Evolutionary conservation across 1,284 basidiomycete genomes (phyloP), one percentile per base, ranked within the genome.

Genomic region (Pseudozyma sp.): DNA sequence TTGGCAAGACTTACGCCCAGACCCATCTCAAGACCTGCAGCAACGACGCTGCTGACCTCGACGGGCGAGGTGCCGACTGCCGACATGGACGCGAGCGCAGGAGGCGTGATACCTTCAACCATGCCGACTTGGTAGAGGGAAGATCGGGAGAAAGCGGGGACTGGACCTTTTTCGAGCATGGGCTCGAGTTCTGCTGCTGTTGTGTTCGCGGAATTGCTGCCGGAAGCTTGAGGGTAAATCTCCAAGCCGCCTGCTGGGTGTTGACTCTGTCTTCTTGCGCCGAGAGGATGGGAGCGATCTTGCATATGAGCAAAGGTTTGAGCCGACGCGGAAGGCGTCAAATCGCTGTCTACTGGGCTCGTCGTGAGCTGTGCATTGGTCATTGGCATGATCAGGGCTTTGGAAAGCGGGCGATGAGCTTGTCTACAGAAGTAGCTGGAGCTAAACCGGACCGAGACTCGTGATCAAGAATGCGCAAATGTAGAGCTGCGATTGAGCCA

Each of bases 1-100:
- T 77, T 51, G 35, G 76, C 70, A 16, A 80, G 71, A 49, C 60
- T 65, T 14, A 71, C 75, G 21, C 77, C 78, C 9, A 80, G 67
- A 13, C 79, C 79, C 77, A 80, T 77, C 53, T 77, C 75, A 50
- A 80, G 71, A 18, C 79, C 79, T 38, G 74, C 57, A 36, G 69
- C 55, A 38, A 80, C 79, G 19, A 78, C 76, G 60, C 74, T 79
- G 69, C 69, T 72, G 45, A 70, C 60, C 50, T 70, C 56, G 43
- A 59, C 49, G 18, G 66, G 65, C 14, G 59, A 61, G 1, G 66
- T 67, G 53, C 61, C 62, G 21, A 62, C 52, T 39, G 60, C 66
- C 47, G 70, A 55, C 54, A 59, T 43, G 5, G 57, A 49, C 13
- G 58, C 44, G 36, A 52, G 51, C 16, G 74, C 54, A 14, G 75